phyloP scores from a whole-genome alignment of 192 early-diverging fungal genomes.

The Lobulomyces angularis region DNA sequence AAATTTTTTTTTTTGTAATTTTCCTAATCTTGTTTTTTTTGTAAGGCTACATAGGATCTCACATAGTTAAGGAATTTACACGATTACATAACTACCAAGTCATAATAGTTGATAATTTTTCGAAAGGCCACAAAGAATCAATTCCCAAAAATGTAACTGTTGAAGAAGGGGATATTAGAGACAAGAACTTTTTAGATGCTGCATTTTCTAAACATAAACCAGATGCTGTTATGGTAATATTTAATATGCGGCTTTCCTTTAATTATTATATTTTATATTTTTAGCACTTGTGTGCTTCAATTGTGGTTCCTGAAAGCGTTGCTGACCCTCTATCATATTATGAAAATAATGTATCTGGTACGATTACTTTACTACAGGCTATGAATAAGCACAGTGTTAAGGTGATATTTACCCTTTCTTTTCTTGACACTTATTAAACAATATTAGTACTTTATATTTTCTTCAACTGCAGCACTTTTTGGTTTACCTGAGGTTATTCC shows the following conservation, averaged over 20 bases:
- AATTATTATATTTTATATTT: not conserved
- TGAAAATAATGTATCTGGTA: conserved; percentile 86
- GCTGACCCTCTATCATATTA: conserved; percentile 77
- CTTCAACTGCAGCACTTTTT: conserved; percentile 87
- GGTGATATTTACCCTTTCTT: conserved; percentile 5
- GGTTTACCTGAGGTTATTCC: conserved; percentile 60
- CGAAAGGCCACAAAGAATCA: conserved; percentile 43
- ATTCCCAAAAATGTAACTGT: conserved; percentile 42
- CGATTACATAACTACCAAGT: conserved; percentile 55
- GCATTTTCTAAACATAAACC: conserved; percentile 61
- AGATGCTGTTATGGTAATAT: conserved; percentile 32
- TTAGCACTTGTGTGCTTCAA: conserved; percentile 80
- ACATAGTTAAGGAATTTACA: conserved; percentile 74
- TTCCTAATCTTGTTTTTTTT: no score
- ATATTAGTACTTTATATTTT: conserved; percentile 73
- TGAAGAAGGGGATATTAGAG: conserved; percentile 66
- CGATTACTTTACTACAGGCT: conserved; percentile 66
- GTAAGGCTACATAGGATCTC: conserved; percentile 95
- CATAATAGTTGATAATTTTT: conserved; percentile 84
- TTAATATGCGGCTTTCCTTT: no score
- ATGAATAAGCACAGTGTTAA: conserved; percentile 74
- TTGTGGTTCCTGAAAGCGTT: conserved; percentile 73
- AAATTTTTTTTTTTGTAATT: no score
- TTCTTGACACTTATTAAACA: not conserved
- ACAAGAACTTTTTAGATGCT: conserved; percentile 45